Evolutionary conservation across 495 filamentous ascomycete species (phyloP).

Genomic region (Penicillium macrosclerotiorum): DNA sequence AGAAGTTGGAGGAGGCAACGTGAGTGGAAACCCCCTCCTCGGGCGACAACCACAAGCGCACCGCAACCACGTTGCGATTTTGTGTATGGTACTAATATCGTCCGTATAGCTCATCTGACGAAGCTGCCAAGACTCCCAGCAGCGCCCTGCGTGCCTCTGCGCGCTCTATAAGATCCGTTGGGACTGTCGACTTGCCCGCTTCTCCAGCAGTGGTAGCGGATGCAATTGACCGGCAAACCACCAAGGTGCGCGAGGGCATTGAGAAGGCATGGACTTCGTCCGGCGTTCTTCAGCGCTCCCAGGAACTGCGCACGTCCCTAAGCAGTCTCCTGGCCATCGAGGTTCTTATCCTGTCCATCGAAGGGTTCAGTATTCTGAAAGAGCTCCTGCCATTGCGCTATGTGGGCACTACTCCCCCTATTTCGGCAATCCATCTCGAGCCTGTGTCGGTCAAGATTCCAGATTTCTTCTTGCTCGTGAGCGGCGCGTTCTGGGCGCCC

Average conservation of each 20-base stretch:
- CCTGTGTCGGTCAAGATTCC: constrained; percentile 64
- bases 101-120: constrained; percentile 20
- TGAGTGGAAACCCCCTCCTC: constrained; percentile 30
- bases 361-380: constrained; percentile 48
- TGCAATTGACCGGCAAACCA: constrained; percentile 70
- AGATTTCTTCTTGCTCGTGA: constrained; percentile 79
- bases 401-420: constrained; percentile 65
- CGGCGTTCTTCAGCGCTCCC: constrained; percentile 40
- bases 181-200: constrained; percentile 65
- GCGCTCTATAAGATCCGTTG: constrained; percentile 31
- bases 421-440: constrained; percentile 39
- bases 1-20: constrained; percentile 44
- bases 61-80: not conserved
- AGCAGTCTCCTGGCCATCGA: constrained; percentile 68
- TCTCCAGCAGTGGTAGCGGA: constrained; percentile 84
- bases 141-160: constrained; percentile 6
- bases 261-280: constrained; percentile 41
- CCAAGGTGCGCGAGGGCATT: constrained; percentile 55
- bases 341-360: constrained; percentile 59
- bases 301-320: constrained; percentile 58
- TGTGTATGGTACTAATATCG: no score
- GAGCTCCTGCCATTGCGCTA: constrained; percentile 60
- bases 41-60: not conserved
- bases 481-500: constrained; percentile 76
- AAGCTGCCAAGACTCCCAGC: constrained; percentile 4